A percentile compares a stretch with the other conserved stretches of the same genome.
Conservation (phyloP, 805 yeast species). For the Zygosaccharomyces pseudorouxii region DNA sequence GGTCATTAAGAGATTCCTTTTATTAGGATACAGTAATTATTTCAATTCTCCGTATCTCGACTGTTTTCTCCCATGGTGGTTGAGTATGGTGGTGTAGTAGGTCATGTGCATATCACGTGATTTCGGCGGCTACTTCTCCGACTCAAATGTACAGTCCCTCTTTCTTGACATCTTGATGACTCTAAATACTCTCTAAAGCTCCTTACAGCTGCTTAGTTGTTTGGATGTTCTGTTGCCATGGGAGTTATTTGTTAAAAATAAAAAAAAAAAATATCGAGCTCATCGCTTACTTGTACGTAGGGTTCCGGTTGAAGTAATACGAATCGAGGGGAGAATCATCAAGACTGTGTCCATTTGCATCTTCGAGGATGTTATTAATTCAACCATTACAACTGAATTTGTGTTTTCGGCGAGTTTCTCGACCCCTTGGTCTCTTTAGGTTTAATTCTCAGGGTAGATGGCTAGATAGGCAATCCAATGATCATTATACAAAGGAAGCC, state of each 20-base stretch:
- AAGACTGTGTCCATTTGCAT: neutral
- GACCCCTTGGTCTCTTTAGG: conserved; percentile 9
- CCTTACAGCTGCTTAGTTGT: neutral
- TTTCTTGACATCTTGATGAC: too few species aligned
- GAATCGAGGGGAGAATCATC: too few species aligned
- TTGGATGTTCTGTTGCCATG: neutral
- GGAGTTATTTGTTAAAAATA: neutral
- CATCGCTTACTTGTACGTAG: neutral
- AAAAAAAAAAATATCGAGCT: neutral
- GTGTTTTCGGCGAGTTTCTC: neutral
- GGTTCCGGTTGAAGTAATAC: too few species aligned
- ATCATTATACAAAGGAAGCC: conserved; percentile 64
- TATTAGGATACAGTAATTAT: neutral
- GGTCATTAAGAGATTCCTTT: neutral
- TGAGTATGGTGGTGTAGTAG: too few species aligned
- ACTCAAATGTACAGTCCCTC: too few species aligned
- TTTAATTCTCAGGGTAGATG: conserved; percentile 55
- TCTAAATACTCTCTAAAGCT: neutral
- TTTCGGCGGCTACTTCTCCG: too few species aligned
- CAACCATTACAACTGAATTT: neutral
- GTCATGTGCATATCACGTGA: too few species aligned
- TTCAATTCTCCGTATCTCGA: too few species aligned
- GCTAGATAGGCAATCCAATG: conserved; percentile 66
- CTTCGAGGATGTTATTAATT: neutral
- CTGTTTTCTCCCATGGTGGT: too few species aligned